Evolutionary conservation across 352 stramenopile species (phyloP).

Genomic region (Pythium vanterpoolii): DNA sequence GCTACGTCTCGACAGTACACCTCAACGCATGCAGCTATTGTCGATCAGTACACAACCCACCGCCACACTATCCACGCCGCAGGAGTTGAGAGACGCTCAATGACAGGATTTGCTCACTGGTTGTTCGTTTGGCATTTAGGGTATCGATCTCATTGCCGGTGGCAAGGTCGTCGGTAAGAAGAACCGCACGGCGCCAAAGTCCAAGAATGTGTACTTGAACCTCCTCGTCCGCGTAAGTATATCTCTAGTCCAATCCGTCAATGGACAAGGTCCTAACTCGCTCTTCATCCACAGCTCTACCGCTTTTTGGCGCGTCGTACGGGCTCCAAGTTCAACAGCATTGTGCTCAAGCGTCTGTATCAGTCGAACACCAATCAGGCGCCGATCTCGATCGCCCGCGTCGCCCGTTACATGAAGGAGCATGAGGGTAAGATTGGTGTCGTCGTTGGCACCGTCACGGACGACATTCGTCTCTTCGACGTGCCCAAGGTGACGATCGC

Average conservation of each 20-base stretch:
- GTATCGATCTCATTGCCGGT: constrained; percentile 99
- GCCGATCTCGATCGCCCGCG: constrained; percentile 94
- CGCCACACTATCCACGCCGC: too few relatives aligned
- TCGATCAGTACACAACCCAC: too few relatives aligned
- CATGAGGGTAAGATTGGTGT: constrained; percentile 99
- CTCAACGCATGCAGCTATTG: too few relatives aligned
- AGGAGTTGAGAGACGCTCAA: too few relatives aligned
- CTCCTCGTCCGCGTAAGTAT: constrained; percentile 92
- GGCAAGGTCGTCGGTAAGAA: constrained; percentile 98
- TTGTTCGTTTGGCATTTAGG: constrained; percentile 43
- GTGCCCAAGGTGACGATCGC: constrained; percentile 96
- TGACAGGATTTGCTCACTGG: constrained; percentile 2
- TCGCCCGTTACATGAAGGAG: constrained; percentile 98
- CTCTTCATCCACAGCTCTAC: constrained; percentile 60
- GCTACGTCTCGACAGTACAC: too few relatives aligned
- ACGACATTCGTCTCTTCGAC: constrained; percentile 98
- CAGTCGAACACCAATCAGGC: constrained; percentile 99
- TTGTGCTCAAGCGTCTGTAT: constrained; percentile 98
- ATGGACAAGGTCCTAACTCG: neutral
- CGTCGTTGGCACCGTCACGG: constrained; percentile 98
- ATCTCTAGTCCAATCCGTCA: neutral
- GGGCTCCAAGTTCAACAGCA: constrained; percentile 98
- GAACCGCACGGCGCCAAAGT: constrained; percentile 97
- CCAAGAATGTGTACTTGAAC: constrained; percentile 99
- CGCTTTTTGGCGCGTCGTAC: constrained; percentile 98